Conservation (phyloP, 495 filamentous ascomycete genomes). For the Trypethelium eluteriae region DNA sequence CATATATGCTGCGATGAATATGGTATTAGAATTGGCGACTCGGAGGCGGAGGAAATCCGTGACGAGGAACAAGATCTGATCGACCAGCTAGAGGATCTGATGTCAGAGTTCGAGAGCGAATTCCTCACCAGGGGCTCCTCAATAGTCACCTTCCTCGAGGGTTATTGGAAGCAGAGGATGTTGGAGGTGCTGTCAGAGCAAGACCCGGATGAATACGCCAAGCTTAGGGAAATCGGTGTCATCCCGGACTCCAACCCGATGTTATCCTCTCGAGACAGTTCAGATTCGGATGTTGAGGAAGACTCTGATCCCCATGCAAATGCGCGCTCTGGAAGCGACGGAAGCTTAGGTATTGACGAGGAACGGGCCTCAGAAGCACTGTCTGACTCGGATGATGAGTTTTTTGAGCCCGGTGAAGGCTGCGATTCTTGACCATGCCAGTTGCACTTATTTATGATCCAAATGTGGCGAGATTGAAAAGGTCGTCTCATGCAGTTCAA, state of each 20-base stretch:
- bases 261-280: not conserved
- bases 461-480: no score
- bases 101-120: not conserved
- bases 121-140: not conserved
- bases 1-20: not conserved
- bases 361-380: not conserved
- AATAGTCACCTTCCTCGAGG: not conserved
- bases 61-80: not conserved
- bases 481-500: no score
- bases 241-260: not conserved
- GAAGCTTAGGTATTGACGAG: not conserved
- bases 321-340: not conserved
- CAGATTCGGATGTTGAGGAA: not conserved
- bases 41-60: not conserved
- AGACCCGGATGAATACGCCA: not conserved
- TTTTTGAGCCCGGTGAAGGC: not conserved
- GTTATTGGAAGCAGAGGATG: not conserved
- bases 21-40: not conserved
- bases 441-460: not conserved
- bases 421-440: not conserved
- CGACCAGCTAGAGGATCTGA: not conserved
- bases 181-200: not conserved
- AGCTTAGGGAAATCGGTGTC: not conserved
- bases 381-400: not conserved
- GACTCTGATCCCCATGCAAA: not conserved